Percentiles rank a stretch among this genome's conserved stretches.
Evolutionary conservation across 176 grass and related monocot genomes (phyloP).

Genomic region (Pharus latifolius): DNA sequence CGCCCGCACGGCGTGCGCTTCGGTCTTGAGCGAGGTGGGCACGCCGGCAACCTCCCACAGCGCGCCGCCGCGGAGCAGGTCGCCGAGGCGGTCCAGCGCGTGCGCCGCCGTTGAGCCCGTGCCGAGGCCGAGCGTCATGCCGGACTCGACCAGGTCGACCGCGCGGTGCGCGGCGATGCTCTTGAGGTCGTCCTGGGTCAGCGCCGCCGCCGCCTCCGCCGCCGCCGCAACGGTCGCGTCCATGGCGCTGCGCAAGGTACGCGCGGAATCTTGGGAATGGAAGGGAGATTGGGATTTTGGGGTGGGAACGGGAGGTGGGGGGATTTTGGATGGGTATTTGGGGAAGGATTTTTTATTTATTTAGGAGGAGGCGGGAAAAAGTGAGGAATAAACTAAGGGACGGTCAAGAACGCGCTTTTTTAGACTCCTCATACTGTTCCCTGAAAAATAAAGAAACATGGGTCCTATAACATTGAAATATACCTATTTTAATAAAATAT

Average conservation of each 20-base stretch:
- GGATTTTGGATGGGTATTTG: too few species aligned
- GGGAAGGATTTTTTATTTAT: too few species aligned
- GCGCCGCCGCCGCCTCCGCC: not conserved
- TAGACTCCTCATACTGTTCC: too few species aligned
- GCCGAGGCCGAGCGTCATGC: constrained; percentile 21
- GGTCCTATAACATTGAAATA: too few species aligned
- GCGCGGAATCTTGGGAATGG: too few species aligned
- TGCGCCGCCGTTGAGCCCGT: constrained; percentile 31
- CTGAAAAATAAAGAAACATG: too few species aligned
- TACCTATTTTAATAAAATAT: too few species aligned
- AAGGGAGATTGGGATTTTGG: not conserved
- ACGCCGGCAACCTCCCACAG: constrained; percentile 34
- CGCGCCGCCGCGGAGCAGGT: constrained; percentile 16
- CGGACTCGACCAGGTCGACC: constrained; percentile 31
- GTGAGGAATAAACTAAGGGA: too few species aligned
- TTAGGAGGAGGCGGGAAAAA: too few species aligned
- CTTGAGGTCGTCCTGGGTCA: constrained; percentile 59
- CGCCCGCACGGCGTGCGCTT: constrained; percentile 18
- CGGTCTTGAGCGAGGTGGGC: constrained; percentile 64
- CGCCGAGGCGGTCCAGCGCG: constrained; percentile 25
- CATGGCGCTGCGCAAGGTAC: constrained; percentile 31
- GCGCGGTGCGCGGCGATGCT: constrained; percentile 51
- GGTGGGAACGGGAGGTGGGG: not conserved
- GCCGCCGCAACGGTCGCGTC: constrained; percentile 7
- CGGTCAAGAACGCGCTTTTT: too few species aligned